Evolutionary conservation across 345 rosid species (phyloP).

Genomic region (Abelmoschus esculentus): DNA sequence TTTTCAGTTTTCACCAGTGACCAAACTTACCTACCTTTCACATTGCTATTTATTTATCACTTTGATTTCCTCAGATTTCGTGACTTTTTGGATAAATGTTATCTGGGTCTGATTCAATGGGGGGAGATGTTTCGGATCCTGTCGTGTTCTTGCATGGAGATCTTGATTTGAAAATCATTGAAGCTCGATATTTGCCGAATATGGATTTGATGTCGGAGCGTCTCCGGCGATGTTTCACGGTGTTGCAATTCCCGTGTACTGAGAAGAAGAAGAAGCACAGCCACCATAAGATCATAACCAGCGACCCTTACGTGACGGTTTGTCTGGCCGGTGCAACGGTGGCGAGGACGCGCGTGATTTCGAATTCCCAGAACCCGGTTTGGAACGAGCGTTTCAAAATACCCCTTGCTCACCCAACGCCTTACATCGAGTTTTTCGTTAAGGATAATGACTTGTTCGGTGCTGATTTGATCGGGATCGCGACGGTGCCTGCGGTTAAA

Average conservation of each 20-base stretch:
- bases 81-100: not conserved
- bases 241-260: slow-evolving; percentile 29
- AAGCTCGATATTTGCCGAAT: slow-evolving; percentile 71
- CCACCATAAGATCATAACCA: slow-evolving; percentile 33
- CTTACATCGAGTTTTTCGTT: not conserved
- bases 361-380: not conserved
- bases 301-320: not conserved
- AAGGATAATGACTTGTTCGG: not conserved
- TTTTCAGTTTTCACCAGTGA: not conserved
- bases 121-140: slow-evolving; percentile 17
- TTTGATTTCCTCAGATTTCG: not conserved
- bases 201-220: slow-evolving; percentile 69
- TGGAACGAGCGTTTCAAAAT: not conserved
- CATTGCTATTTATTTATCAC: not conserved
- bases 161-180: slow-evolving; percentile 56
- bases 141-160: slow-evolving; percentile 59
- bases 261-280: slow-evolving; percentile 12
- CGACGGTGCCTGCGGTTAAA: not conserved
- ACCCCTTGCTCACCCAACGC: not conserved
- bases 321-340: not conserved
- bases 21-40: not conserved
- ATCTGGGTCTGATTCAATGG: slow-evolving; percentile 23
- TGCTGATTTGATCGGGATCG: not conserved
- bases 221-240: slow-evolving; percentile 41
- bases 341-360: not conserved